phyloP scores from a whole-genome alignment of 805 yeast species.

The Candida rishiriensis region DNA sequence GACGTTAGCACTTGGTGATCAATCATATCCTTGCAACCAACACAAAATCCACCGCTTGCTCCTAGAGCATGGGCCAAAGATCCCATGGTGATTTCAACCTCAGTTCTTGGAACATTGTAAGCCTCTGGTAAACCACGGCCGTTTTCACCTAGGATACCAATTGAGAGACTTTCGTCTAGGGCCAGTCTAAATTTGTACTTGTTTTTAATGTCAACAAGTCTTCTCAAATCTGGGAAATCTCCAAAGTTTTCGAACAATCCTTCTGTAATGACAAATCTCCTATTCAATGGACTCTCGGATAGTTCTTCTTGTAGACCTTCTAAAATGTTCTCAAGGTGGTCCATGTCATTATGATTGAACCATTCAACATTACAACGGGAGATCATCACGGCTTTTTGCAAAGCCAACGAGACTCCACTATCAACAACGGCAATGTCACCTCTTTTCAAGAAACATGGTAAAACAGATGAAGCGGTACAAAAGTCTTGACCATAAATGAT shows the following conservation, averaged over 20 bases:
- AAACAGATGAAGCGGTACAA: conserved; percentile 77
- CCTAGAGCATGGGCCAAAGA: conserved; percentile 79
- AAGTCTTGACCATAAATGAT: conserved; percentile 93
- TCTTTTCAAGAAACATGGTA: conserved; percentile 91
- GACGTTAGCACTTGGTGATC: conserved; percentile 91
- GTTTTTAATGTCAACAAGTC: conserved; percentile 67
- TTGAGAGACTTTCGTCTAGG: conserved; percentile 80
- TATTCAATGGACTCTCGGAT: conserved; percentile 70
- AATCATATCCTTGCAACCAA: conserved; percentile 78
- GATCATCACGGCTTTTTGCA: conserved; percentile 84
- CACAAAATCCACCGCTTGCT: conserved; percentile 90
- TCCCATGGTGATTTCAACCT: conserved; percentile 83
- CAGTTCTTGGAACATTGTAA: conserved; percentile 59
- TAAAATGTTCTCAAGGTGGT: conserved; percentile 68
- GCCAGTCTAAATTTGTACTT: conserved; percentile 81
- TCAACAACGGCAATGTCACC: conserved; percentile 93
- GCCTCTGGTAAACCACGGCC: conserved; percentile 87
- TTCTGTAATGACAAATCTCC: conserved; percentile 90
- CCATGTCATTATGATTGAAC: conserved; percentile 86
- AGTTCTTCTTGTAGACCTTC: conserved; percentile 55
- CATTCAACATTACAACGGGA: conserved; percentile 82
- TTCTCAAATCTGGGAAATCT: conserved; percentile 67
- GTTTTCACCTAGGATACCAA: conserved; percentile 79
- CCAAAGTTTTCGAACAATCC: conserved; percentile 82
- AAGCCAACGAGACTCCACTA: conserved; percentile 63